phyloP scores from a whole-genome alignment of 169 alveolate species.

The Plasmodium blacklocki region DNA sequence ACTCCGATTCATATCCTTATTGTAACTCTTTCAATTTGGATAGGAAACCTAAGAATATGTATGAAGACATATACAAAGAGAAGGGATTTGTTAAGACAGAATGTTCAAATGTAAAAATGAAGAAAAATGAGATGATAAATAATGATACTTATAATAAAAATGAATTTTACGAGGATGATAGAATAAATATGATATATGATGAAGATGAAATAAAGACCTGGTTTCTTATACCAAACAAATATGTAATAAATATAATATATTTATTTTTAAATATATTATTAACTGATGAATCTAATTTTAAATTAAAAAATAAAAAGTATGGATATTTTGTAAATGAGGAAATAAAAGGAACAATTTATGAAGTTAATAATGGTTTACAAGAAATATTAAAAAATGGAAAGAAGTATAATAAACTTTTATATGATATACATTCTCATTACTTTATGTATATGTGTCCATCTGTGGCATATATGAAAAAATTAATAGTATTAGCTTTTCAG shows the following conservation, averaged over 20 bases:
- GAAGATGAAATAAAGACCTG: slow-evolving; percentile 66
- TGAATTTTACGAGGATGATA: background rate
- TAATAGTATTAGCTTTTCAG: slow-evolving; percentile 63
- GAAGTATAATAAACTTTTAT: slow-evolving; percentile 30
- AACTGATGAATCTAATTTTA: slow-evolving; percentile 35
- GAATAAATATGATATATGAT: slow-evolving; percentile 8
- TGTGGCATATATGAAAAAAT: slow-evolving; percentile 37
- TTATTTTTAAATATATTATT: slow-evolving; percentile 44
- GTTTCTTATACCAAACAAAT: slow-evolving; percentile 60
- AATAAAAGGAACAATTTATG: slow-evolving; percentile 16
- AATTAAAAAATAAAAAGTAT: slow-evolving; percentile 26
- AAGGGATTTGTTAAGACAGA: background rate
- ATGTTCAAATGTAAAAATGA: background rate
- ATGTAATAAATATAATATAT: slow-evolving; percentile 42
- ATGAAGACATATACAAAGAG: background rate
- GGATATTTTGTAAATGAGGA: slow-evolving; percentile 39
- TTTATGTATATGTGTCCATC: slow-evolving; percentile 59
- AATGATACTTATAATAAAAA: background rate
- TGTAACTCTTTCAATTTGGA: no score
- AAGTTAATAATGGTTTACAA: slow-evolving; percentile 3
- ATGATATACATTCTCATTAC: slow-evolving; percentile 36
- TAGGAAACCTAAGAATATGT: no score
- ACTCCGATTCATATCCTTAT: background rate
- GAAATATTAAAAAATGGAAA: slow-evolving; percentile 46
- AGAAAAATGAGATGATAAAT: background rate